Percentiles rank a stretch among this genome's conserved stretches.
Evolutionary conservation across 2,329 filamentous ascomycete species (phyloP).

Genomic region (Cadophora luteo-olivacea): DNA sequence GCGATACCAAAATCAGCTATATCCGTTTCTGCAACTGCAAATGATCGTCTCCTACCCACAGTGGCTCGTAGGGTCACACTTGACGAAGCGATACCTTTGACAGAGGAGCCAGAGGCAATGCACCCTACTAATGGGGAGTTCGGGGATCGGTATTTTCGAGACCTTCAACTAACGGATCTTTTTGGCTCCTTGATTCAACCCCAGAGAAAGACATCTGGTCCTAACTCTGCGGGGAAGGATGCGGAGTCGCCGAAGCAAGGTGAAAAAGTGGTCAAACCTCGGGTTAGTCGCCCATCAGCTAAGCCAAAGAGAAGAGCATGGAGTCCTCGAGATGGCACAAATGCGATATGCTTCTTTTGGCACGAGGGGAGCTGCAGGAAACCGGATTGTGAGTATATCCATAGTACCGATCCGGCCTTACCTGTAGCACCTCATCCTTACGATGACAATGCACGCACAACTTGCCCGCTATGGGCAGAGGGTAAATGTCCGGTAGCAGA

Average conservation of each 20-base stretch:
- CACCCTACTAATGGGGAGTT: neutral
- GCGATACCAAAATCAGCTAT: too few relatives aligned
- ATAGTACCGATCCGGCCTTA: neutral
- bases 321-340: neutral
- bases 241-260: neutral
- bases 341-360: conserved; percentile 2
- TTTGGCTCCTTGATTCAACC: neutral
- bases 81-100: neutral
- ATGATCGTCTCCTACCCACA: neutral
- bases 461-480: conserved; percentile 3
- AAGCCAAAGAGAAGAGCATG: neutral
- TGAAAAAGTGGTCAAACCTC: too few relatives aligned
- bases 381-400: neutral
- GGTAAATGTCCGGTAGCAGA: neutral
- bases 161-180: neutral
- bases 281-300: neutral
- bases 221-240: neutral
- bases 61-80: neutral
- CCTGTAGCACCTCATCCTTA: conserved; percentile 8
- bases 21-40: neutral
- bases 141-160: conserved; percentile 7
- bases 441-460: neutral
- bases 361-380: neutral
- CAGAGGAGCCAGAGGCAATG: conserved; percentile 2
- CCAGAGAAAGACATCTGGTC: neutral